phyloP scores from a whole-genome alignment of 345 rosid species.

The Cardamine chenopodiifolia region DNA sequence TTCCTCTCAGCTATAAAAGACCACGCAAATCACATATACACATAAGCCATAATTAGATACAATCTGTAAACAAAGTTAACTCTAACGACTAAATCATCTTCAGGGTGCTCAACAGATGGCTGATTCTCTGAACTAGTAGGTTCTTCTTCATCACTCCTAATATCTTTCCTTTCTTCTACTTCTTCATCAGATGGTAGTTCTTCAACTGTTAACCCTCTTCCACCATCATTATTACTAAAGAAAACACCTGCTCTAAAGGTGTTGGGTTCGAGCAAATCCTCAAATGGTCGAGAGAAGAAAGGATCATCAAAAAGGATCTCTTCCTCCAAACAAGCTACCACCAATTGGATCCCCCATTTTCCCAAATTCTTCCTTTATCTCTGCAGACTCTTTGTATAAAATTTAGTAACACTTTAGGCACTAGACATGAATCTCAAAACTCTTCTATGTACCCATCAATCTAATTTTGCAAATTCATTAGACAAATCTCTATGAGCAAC shows the following conservation, averaged over 20 bases:
- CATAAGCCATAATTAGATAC: neutral
- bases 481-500: no score
- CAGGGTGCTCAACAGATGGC: conserved; percentile 76
- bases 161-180: conserved; percentile 34
- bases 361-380: conserved; percentile 44
- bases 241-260: conserved; percentile 35
- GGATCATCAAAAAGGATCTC: conserved; percentile 83
- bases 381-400: no score
- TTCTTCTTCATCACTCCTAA: conserved; percentile 18
- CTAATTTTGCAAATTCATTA: no score
- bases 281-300: conserved; percentile 63
- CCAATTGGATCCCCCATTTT: conserved; percentile 52
- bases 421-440: no score
- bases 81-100: conserved; percentile 42
- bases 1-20: conserved; percentile 48
- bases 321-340: conserved; percentile 60
- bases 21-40: conserved; percentile 18
- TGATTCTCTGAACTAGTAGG: conserved; percentile 38
- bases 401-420: no score
- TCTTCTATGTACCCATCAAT: no score
- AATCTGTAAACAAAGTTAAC: neutral
- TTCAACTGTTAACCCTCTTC: conserved; percentile 59
- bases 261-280: conserved; percentile 43
- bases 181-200: conserved; percentile 67
- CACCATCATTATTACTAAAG: conserved; percentile 23